Evolutionary conservation across 371 early-diverging fungal species (phyloP).

Genomic region (Rhizopus microsporus): DNA sequence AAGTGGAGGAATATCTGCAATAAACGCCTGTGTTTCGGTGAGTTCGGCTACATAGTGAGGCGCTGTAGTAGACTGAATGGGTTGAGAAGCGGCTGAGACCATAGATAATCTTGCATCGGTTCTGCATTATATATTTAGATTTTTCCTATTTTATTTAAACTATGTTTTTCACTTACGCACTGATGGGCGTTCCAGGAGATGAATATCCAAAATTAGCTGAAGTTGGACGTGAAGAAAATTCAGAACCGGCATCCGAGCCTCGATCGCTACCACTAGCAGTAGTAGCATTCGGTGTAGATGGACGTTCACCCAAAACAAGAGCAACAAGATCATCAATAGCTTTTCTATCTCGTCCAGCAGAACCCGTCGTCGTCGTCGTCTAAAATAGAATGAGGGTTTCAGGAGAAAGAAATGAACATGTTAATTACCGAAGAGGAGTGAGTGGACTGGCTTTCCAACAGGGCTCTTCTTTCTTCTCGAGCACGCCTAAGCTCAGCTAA

Average conservation of each 20-base stretch:
- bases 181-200: conserved; percentile 46
- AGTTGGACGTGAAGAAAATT: conserved; percentile 45
- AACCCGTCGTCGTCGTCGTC: conserved; percentile 12
- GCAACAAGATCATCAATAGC: conserved; percentile 84
- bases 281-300: conserved; percentile 53
- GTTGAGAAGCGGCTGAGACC: conserved; percentile 38
- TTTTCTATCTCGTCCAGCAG: conserved; percentile 43
- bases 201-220: conserved; percentile 49
- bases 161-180: conserved; percentile 32
- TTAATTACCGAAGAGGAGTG: conserved; percentile 42
- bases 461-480: conserved; percentile 77
- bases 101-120: conserved; percentile 27
- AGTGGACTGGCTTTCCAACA: conserved; percentile 54
- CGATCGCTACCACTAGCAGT: conserved; percentile 47
- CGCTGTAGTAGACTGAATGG: conserved; percentile 16
- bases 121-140: conserved; percentile 5
- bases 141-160: neutral
- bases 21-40: conserved; percentile 62
- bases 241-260: conserved; percentile 59
- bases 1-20: conserved; percentile 85
- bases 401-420: neutral
- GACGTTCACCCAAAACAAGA: conserved; percentile 77
- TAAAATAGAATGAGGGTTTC: neutral
- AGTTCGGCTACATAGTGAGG: conserved; percentile 58
- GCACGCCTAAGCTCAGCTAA: conserved; percentile 85